These are phyloP conservation scores for Hypoxylon rubiginosum DNA, from an alignment of 2,329 filamentous ascomycete species.

Conservation along the genomic window DNA sequence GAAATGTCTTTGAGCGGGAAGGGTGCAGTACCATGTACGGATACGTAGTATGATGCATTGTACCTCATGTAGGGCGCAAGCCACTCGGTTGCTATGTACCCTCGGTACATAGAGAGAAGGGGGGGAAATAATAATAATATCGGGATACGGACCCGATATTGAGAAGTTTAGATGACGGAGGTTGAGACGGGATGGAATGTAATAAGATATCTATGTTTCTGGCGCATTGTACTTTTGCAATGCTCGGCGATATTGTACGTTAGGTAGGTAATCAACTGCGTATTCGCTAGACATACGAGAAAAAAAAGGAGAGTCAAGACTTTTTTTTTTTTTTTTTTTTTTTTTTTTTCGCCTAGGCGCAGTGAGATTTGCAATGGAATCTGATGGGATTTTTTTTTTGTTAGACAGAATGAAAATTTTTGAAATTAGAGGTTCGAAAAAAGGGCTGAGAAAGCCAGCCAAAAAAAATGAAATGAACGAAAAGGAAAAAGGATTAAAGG, in stretches of 20 bases:
- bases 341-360: constrained; percentile 28
- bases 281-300: constrained; percentile 17
- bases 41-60: constrained; percentile 27
- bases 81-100: constrained; percentile 32
- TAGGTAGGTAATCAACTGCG: constrained; percentile 13
- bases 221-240: constrained; percentile 27
- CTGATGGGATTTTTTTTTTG: constrained; percentile 24
- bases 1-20: constrained; percentile 36
- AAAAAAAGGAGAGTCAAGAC: constrained; percentile 9
- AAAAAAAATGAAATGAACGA: constrained; percentile 20
- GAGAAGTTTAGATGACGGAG: constrained; percentile 3
- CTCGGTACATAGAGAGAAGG: constrained; percentile 16
- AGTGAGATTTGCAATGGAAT: constrained; percentile 29
- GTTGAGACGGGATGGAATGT: constrained; percentile 32
- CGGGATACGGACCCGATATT: constrained; percentile 1
- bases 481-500: constrained; percentile 1
- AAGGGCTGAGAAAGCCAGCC: not conserved
- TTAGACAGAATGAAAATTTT: constrained; percentile 12
- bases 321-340: constrained; percentile 23
- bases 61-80: constrained; percentile 35
- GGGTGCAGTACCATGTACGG: constrained; percentile 35
- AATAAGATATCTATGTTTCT: constrained; percentile 32
- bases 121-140: not conserved
- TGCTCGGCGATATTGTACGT: constrained; percentile 31
- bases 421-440: constrained; percentile 20